Evolutionary conservation across 2,329 filamentous ascomycete species (phyloP).

Genomic region (Paradendryphiella salina): DNA sequence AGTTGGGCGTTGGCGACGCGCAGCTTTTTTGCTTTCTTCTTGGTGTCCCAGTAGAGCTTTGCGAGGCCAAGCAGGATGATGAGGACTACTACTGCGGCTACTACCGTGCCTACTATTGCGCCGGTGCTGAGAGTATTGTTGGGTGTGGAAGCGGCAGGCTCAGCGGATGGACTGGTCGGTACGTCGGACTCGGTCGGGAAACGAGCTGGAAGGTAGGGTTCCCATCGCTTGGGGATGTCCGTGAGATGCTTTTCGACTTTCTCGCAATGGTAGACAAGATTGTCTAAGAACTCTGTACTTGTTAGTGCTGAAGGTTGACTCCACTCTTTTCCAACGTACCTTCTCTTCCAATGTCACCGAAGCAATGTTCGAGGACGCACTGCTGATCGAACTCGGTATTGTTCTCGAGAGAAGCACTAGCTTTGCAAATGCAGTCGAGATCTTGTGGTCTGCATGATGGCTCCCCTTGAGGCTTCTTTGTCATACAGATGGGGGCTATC

Average conservation of each 20-base stretch:
- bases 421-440: constrained; percentile 23
- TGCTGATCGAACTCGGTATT: constrained; percentile 19
- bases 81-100: neutral
- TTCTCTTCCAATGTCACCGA: constrained; percentile 11
- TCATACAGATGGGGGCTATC: constrained; percentile 19
- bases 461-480: neutral
- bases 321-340: neutral
- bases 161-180: too few species aligned
- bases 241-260: constrained; percentile 2
- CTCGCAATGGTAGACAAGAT: constrained; percentile 16
- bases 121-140: neutral
- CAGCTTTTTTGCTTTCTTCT: constrained; percentile 9
- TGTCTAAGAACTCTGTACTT: constrained; percentile 16
- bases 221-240: constrained; percentile 18
- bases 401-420: constrained; percentile 14
- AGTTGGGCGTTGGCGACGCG: constrained; percentile 11
- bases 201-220: constrained; percentile 13
- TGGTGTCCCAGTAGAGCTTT: constrained; percentile 10
- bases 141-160: too few species aligned
- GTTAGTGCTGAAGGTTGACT: neutral
- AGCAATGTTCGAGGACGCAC: constrained; percentile 21
- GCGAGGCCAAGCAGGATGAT: neutral
- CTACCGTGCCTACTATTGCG: neutral
- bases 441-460: constrained; percentile 11
- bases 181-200: neutral